Percentiles rank a stretch among this genome's conserved stretches.
Conservation (phyloP, 768 basidiomycete genomes). For the Sporobolomyces pararoseus region DNA sequence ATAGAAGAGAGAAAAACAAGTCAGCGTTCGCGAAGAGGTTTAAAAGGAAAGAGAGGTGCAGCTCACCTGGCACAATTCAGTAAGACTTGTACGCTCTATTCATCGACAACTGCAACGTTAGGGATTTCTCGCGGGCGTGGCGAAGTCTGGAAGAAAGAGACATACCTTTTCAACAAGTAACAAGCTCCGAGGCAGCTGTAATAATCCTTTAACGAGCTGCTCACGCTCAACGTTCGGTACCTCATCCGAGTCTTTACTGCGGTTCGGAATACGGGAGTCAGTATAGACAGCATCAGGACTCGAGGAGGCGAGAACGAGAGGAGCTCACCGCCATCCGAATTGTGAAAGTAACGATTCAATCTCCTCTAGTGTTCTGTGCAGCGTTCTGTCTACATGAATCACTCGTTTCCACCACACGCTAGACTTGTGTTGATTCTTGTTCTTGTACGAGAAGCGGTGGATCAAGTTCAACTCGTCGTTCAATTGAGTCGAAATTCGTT, state of each 20-base stretch:
- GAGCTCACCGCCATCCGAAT: slow-evolving; percentile 22
- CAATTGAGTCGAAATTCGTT: slow-evolving; percentile 13
- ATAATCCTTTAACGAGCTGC: not conserved
- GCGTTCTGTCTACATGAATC: slow-evolving; percentile 21
- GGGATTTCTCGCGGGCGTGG: not conserved
- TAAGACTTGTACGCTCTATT: slow-evolving; percentile 23
- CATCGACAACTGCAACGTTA: not conserved
- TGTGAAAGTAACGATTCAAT: slow-evolving; percentile 2
- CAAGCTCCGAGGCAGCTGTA: slow-evolving; percentile 21
- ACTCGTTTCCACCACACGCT: slow-evolving; percentile 34
- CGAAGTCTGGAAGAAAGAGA: too few species aligned
- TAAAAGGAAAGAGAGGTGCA: not conserved
- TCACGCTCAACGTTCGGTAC: not conserved
- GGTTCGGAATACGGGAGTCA: not conserved
- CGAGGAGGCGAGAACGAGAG: too few species aligned
- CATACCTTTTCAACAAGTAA: slow-evolving; percentile 31
- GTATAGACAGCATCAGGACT: not conserved
- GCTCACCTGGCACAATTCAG: slow-evolving; percentile 28
- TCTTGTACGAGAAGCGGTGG: slow-evolving; percentile 41
- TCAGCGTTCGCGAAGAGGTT: too few species aligned
- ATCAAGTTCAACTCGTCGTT: slow-evolving; percentile 24
- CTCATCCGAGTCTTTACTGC: slow-evolving; percentile 31
- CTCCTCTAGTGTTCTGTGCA: slow-evolving; percentile 8
- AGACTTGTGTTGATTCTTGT: slow-evolving; percentile 42
- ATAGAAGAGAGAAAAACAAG: not conserved